Conservation (phyloP, 2,329 filamentous ascomycete genomes). For the Aspergillus texensis region DNA sequence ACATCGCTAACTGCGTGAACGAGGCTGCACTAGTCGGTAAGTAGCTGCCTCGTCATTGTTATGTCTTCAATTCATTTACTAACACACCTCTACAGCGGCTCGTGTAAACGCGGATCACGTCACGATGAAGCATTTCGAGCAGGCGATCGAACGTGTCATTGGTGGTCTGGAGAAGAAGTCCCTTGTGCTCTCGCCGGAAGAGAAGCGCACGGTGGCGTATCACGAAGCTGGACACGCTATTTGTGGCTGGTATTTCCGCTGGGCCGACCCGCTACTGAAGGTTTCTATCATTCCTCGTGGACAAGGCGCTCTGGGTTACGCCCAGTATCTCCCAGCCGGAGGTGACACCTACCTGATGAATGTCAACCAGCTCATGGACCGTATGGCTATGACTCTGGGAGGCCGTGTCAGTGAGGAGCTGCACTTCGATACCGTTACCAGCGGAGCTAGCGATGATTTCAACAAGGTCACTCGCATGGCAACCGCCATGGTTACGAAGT, state of each 20-base stretch:
- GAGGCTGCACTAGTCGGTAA: constrained; percentile 94
- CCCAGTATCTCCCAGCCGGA: constrained; percentile 88
- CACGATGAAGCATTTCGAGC: constrained; percentile 89
- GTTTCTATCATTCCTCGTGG: constrained; percentile 98
- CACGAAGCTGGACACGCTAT: constrained; percentile 98
- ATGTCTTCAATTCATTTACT: constrained; percentile 7
- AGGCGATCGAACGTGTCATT: constrained; percentile 95
- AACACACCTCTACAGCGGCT: constrained; percentile 63
- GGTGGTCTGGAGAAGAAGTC: constrained; percentile 98
- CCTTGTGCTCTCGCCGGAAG: constrained; percentile 84
- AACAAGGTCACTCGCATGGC: constrained; percentile 97
- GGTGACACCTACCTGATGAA: constrained; percentile 93
- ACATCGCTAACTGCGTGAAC: constrained; percentile 98
- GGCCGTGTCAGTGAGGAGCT: constrained; percentile 94
- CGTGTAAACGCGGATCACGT: constrained; percentile 79
- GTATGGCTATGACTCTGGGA: constrained; percentile 99
- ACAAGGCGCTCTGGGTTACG: constrained; percentile 90
- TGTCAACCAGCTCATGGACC: constrained; percentile 93
- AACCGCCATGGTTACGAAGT: constrained; percentile 98
- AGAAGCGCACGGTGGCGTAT: constrained; percentile 96
- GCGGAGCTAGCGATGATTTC: constrained; percentile 94
- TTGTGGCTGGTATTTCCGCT: constrained; percentile 96
- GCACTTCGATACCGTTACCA: constrained; percentile 95
- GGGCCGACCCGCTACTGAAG: constrained; percentile 95
- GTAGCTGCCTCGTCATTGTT: constrained; percentile 31